Percentiles rank a stretch among this genome's conserved stretches.
Conservation (phyloP, 1,139 yeast genomes). For the Spathaspora jeffriesii region DNA sequence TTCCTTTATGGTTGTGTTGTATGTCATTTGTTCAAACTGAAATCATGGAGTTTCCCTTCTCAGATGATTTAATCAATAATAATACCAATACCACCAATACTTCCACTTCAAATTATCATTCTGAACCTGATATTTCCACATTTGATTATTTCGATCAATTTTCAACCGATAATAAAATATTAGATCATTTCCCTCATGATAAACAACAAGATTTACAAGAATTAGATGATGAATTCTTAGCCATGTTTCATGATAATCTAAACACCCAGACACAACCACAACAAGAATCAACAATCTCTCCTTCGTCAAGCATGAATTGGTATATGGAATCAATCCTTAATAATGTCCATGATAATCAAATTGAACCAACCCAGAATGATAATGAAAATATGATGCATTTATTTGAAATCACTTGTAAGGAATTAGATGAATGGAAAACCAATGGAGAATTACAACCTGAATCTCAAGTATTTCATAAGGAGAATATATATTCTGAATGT, state of each 20-base stretch:
- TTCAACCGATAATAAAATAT: neutral
- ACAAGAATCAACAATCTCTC: constrained; percentile 8
- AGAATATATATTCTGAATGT: neutral
- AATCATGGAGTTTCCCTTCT: constrained; percentile 8
- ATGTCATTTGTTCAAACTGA: constrained; percentile 9
- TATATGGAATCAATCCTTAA: constrained; percentile 12
- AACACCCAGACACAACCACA: neutral
- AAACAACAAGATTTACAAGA: neutral
- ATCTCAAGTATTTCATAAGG: neutral
- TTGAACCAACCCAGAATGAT: constrained; percentile 4
- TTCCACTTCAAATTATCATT: neutral
- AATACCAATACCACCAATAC: neutral
- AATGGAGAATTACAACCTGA: neutral
- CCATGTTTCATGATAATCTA: neutral
- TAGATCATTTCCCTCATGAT: neutral
- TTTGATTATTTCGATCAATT: neutral
- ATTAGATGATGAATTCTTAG: constrained; percentile 1
- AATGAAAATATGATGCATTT: constrained; percentile 8
- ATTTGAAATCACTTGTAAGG: constrained; percentile 14
- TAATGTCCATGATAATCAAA: neutral
- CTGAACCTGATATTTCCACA: neutral
- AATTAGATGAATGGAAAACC: constrained; percentile 15
- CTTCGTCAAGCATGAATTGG: constrained; percentile 10
- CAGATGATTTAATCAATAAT: constrained; percentile 11
- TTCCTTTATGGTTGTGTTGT: neutral